Evolutionary conservation across 257 asterid genomes (phyloP).

Genomic region (Rubia yunnanensis): DNA sequence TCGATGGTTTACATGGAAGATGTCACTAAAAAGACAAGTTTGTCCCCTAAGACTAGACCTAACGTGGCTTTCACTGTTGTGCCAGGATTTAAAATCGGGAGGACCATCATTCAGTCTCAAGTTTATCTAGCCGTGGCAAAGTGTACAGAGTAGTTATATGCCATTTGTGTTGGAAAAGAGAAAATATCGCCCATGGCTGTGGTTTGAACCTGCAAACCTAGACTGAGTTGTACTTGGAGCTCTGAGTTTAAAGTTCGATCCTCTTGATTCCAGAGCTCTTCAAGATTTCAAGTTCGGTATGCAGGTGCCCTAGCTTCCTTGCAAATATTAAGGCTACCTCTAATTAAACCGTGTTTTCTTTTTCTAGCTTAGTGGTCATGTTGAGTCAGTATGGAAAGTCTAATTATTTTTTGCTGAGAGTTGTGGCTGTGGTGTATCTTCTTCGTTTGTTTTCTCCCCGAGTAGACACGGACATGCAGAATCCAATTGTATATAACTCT

Average conservation of each 20-base stretch:
- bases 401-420: constrained; percentile 1
- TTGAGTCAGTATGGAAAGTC: constrained; percentile 10
- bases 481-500: constrained; percentile 13
- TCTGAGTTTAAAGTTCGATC: constrained; percentile 1
- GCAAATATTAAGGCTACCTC: constrained; percentile 10
- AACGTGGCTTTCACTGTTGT: constrained; percentile 82
- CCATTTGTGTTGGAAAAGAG: background rate
- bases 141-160: constrained; percentile 24
- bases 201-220: background rate
- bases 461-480: constrained; percentile 7
- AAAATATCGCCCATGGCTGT: background rate
- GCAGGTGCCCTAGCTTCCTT: constrained; percentile 6
- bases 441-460: background rate
- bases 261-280: constrained; percentile 4
- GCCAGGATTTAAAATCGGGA: constrained; percentile 83
- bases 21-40: constrained; percentile 36
- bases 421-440: constrained; percentile 4
- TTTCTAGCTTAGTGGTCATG: background rate
- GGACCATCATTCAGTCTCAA: constrained; percentile 67
- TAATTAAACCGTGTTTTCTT: constrained; percentile 3
- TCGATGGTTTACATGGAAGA: constrained; percentile 88
- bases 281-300: constrained; percentile 8
- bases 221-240: background rate
- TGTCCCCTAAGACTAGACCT: constrained; percentile 33
- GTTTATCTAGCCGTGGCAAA: constrained; percentile 54